Base-by-base conservation (phyloP, 805 yeast species). In the Lachancea sp. region DNA sequence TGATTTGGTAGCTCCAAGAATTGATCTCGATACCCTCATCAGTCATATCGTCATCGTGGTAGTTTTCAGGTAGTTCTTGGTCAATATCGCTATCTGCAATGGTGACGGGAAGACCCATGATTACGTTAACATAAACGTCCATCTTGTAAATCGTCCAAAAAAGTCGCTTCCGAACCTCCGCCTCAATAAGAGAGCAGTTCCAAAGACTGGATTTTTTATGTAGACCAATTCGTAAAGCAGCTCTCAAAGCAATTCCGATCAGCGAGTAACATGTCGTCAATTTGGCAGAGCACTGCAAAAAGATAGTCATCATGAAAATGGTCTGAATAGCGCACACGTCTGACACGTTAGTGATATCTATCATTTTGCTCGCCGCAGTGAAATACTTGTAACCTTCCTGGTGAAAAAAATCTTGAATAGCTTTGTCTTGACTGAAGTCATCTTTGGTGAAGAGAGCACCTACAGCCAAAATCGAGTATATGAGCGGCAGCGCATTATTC, bases 81-180 rank as follows among this genome's bases (percentile, higher is more conserved):
- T 89, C 95, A 51, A 86, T 81, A 53, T 87, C 95, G 50, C 81
- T 85, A 49, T 82, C 84, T 40, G 78, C 70, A 15, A 88, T 76
- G 2, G 89, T 77, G 47, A 87, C 70, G 1, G 97, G 97, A 41
- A 89, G 69, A 1, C 96, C 96, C 51, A 90, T 62, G 68, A 89
- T 80, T 8, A 95, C 84, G 60, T 85, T 86, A 56, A 88, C 85
- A 60, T 90, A 89, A 36, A 87, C 79, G 58, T 90, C 96, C 83
- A 88, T 84, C 61, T 89, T 89, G 62, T 85, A 84, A 50, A 89
- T 82, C 1, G 96, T 83, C 85, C 91, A 89, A 61, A 89, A 89
- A 35, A 90, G 66, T 48, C 96, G 72, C 63, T 88, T 89, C 49
- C 95, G 72, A 1, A 86, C 83, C 58, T 90, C 96, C 32, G 80